Base-by-base conservation (phyloP, 2,329 filamentous ascomycete species). In the Eutypa lata region DNA sequence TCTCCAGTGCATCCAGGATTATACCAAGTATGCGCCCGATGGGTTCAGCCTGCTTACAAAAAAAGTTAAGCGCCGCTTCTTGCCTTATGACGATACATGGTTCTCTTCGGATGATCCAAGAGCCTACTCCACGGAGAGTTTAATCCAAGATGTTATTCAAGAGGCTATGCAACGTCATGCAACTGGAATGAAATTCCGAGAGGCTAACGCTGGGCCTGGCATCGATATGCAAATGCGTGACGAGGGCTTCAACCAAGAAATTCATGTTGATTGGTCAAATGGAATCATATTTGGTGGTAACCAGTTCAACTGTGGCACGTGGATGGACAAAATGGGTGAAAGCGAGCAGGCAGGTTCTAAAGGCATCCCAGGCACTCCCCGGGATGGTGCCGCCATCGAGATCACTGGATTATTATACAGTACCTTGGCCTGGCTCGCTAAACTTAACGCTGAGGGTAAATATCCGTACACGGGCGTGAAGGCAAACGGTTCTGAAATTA, bases 321-420 rank as follows among this genome's bases (percentile, higher is more conserved):
- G 94, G 94, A 97, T 97, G 91, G 94, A 99, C 78, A 99, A 99
- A 81, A 99, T 99, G 94, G 94, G 94, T n/a, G 94, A 99, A 71
- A 96, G 91, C 57, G 85, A 89, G 58, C 89, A 87, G 56, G 94
- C 95, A 16, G 88, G 89, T 53, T 96, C 87, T 65, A 97, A 97
- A 75, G 95, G 94, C 48, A 78, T 96, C 19, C 95, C 94, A 1
- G 94, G 92, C 8, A 99, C 94, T n/a, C 94, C 94, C 46, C 88
- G 95, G 63, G 95, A 99, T 68, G 94, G 94, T 28, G 91, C 94
- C 42, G 91, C 94, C 19, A 83, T 99, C 52, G 94, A 99, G 70
- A 97, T 99, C 67, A 96, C 88, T 1, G 95, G 94, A 47, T 81
- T 99, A 52, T 78, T 94, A 18, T 99, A 96, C 77, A 97, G 92